A percentile compares a stretch with the other conserved stretches of the same genome.
phyloP scores from a whole-genome alignment of 768 basidiomycete species.

The Auricularia cornea region DNA sequence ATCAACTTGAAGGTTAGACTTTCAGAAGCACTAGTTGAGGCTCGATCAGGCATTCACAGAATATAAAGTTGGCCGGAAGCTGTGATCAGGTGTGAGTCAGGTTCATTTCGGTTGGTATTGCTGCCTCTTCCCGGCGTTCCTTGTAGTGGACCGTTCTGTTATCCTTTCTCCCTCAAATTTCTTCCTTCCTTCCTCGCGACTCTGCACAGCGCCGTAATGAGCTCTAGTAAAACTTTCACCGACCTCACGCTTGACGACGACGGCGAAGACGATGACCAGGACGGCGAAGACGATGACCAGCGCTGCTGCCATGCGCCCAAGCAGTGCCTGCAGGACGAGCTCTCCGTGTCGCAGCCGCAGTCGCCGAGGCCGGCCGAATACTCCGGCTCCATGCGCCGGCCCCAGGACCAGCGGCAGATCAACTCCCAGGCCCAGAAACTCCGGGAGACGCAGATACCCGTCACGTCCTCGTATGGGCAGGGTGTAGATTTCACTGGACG shows the following conservation, averaged over 20 bases:
- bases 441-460: neutral
- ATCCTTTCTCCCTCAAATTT: no score
- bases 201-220: neutral
- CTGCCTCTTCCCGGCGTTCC: no score
- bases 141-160: no score
- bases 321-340: slow-evolving; percentile 35
- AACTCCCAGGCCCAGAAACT: neutral
- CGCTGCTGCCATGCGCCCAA: slow-evolving; percentile 34
- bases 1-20: no score
- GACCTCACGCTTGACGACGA: slow-evolving; percentile 65
- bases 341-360: slow-evolving; percentile 8
- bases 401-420: neutral
- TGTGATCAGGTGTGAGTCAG: no score
- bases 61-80: no score
- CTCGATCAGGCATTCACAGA: no score
- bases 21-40: no score
- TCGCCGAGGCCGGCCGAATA: neutral
- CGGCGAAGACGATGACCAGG: no score
- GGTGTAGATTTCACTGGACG: slow-evolving; percentile 7
- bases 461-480: neutral
- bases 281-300: no score
- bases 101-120: no score
- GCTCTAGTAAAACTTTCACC: slow-evolving; percentile 28
- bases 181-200: neutral
- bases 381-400: neutral